These are phyloP conservation scores for Chiua virens DNA, from an alignment of 768 basidiomycete species.

Conservation along the genomic window DNA sequence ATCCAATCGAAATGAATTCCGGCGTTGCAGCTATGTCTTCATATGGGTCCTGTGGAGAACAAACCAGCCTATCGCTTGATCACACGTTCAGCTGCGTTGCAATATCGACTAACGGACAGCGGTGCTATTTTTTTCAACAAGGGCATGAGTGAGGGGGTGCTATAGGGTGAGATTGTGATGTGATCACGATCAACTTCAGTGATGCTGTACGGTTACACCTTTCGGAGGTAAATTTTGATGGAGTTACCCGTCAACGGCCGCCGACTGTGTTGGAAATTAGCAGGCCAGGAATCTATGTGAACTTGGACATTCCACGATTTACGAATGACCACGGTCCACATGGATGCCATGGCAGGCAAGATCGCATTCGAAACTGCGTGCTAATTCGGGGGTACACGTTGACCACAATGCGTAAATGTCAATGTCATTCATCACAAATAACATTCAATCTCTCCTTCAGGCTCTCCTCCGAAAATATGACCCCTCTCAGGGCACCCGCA, in stretches of 20 bases:
- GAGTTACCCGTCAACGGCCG: neutral
- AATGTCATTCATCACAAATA: conserved; percentile 32
- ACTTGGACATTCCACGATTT: neutral
- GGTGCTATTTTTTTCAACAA: conserved; percentile 70
- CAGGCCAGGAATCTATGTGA: too few species aligned
- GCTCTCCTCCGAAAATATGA: conserved; percentile 34
- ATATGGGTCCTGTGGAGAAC: conserved; percentile 47
- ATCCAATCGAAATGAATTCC: neutral
- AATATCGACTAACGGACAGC: conserved; percentile 69
- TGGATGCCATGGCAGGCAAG: neutral
- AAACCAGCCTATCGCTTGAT: conserved; percentile 39
- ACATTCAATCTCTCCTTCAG: conserved; percentile 41
- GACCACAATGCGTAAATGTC: neutral
- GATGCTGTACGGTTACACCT: neutral
- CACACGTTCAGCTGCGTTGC: conserved; percentile 56
- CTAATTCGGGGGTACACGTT: neutral
- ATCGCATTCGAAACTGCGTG: neutral
- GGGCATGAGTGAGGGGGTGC: conserved; percentile 65
- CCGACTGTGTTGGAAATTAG: neutral
- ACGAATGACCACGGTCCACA: too few species aligned
- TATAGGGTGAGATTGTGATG: conserved; percentile 35
- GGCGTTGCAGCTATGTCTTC: conserved; percentile 57
- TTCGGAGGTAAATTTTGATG: neutral
- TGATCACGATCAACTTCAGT: neutral
- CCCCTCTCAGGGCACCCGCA: conserved; percentile 34